Conservation (phyloP, 2,329 filamentous ascomycete genomes). For the Pseudogymnoascus sp. region DNA sequence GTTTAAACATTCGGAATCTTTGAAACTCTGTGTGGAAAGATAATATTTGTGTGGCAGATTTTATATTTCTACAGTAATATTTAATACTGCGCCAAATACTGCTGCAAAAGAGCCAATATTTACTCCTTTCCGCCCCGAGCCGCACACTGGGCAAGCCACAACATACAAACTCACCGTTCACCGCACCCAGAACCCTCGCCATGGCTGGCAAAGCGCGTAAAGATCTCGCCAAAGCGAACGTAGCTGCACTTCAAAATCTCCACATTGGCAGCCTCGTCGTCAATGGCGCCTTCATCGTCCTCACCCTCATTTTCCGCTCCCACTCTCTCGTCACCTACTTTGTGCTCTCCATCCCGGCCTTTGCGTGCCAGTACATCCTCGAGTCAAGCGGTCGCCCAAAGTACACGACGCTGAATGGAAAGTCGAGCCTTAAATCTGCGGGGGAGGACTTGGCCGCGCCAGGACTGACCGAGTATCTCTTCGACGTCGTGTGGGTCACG, state of each 20-base stretch:
- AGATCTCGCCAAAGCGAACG: constrained; percentile 66
- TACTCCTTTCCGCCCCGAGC: background rate
- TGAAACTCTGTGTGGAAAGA: background rate
- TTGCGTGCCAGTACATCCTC: constrained; percentile 76
- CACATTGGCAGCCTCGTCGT: constrained; percentile 67
- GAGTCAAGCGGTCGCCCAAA: constrained; percentile 76
- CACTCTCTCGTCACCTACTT: constrained; percentile 62
- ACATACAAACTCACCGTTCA: background rate
- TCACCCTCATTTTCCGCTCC: constrained; percentile 53
- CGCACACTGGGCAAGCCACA: background rate
- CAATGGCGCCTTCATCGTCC: constrained; percentile 66
- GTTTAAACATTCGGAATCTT: background rate
- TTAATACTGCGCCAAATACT: background rate
- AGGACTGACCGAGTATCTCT: constrained; percentile 95
- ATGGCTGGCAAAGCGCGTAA: constrained; percentile 9
- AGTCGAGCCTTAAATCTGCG: constrained; percentile 50
- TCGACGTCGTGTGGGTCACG: constrained; percentile 92
- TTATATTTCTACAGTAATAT: background rate
- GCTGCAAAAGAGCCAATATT: background rate
- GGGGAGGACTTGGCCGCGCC: constrained; percentile 84
- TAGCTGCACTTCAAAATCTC: constrained; percentile 67
- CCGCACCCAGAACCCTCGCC: background rate
- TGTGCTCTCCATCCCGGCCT: constrained; percentile 63
- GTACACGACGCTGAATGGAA: constrained; percentile 49
- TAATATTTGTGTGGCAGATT: background rate